Conservation (phyloP, 352 stramenopile species). For the Pythium volutum region DNA sequence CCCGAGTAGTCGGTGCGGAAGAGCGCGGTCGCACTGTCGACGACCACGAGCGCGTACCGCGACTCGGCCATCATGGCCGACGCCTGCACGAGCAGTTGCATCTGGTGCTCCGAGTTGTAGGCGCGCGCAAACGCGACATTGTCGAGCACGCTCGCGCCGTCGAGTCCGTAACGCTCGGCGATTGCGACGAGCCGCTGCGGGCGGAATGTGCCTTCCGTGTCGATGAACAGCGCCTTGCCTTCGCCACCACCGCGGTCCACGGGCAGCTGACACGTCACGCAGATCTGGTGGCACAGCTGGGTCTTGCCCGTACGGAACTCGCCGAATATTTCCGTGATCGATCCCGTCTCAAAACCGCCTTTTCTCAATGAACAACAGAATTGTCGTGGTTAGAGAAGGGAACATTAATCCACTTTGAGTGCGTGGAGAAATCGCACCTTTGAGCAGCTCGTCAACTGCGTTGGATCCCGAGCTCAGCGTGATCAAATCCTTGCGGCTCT, state of each 20-base stretch:
- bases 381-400: not conserved
- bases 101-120: slow-evolving; percentile 99
- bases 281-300: slow-evolving; percentile 99
- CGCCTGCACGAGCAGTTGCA: slow-evolving; percentile 96
- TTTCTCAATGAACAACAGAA: not conserved
- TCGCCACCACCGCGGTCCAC: slow-evolving; percentile 97
- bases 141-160: slow-evolving; percentile 95
- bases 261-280: slow-evolving; percentile 98
- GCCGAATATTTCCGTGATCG: slow-evolving; percentile 98
- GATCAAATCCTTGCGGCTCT: slow-evolving; percentile 92
- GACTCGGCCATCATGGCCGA: slow-evolving; percentile 99
- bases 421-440: slow-evolving; percentile 37
- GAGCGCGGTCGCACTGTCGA: slow-evolving; percentile 97
- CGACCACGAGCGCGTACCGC: slow-evolving; percentile 93
- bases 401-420: not conserved
- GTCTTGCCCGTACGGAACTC: slow-evolving; percentile 99
- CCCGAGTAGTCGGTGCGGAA: slow-evolving; percentile 99
- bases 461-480: slow-evolving; percentile 92
- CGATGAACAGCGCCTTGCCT: slow-evolving; percentile 98
- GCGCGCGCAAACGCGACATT: slow-evolving; percentile 98
- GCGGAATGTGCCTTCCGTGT: slow-evolving; percentile 99
- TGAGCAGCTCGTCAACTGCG: slow-evolving; percentile 87
- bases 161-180: slow-evolving; percentile 97
- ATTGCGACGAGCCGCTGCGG: slow-evolving; percentile 96
- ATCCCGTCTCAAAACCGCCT: slow-evolving; percentile 97